Conservation (phyloP, 257 asterid species). For the Solanum rostratum region DNA sequence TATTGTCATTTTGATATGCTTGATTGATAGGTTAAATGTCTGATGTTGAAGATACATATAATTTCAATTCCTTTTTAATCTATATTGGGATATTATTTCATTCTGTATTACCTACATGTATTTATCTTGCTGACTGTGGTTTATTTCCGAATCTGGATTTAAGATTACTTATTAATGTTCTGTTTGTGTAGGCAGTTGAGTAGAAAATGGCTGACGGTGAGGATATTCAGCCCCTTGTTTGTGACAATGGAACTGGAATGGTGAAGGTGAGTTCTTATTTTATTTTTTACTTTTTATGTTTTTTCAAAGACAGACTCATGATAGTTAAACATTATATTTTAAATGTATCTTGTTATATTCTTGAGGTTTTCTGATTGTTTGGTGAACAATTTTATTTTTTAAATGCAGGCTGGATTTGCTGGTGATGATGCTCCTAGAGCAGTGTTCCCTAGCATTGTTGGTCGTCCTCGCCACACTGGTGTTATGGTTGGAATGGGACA, state of each 20-base stretch:
- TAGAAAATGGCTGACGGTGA: slow-evolving; percentile 3
- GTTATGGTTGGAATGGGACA: slow-evolving; percentile 53
- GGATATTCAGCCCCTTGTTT: slow-evolving; percentile 3
- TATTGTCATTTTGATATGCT: not conserved
- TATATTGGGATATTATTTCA: not conserved
- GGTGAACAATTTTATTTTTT: not conserved
- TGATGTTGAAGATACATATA: not conserved
- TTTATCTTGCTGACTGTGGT: not conserved
- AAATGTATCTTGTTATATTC: not conserved
- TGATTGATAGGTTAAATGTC: not conserved
- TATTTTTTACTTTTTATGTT: not conserved
- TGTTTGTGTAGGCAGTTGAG: not conserved
- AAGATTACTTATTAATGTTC: not conserved
- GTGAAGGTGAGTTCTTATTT: not conserved
- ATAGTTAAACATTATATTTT: not conserved
- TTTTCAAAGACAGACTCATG: not conserved
- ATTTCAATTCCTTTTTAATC: not conserved
- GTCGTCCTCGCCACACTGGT: slow-evolving; percentile 45
- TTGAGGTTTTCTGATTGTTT: not conserved
- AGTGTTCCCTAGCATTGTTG: slow-evolving; percentile 41
- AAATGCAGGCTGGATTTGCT: slow-evolving; percentile 36
- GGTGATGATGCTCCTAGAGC: slow-evolving; percentile 53
- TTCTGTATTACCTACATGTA: not conserved
- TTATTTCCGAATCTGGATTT: not conserved
- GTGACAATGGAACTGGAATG: slow-evolving; percentile 7